phyloP scores from a whole-genome alignment of 2,329 filamentous ascomycete species.

The Polytolypa hystricis region DNA sequence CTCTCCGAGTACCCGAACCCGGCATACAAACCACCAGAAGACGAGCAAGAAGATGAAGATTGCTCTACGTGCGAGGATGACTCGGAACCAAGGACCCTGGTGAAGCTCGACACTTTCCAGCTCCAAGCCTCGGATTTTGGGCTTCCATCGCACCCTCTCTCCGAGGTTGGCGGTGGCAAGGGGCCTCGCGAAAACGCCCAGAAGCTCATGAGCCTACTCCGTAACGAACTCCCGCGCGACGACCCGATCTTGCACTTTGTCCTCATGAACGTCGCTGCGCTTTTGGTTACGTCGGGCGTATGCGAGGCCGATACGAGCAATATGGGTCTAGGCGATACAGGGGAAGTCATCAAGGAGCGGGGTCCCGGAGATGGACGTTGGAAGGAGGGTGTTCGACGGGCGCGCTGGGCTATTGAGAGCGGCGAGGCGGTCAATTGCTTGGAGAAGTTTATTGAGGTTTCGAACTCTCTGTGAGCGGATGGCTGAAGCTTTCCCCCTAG shows the following conservation, averaged over 20 bases:
- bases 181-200: slow-evolving; percentile 76
- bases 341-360: slow-evolving; percentile 65
- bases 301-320: slow-evolving; percentile 72
- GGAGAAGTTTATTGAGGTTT: slow-evolving; percentile 71
- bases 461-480: slow-evolving; percentile 44
- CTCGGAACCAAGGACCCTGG: slow-evolving; percentile 32
- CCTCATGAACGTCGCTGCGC: slow-evolving; percentile 79
- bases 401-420: slow-evolving; percentile 77
- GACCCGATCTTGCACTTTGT: slow-evolving; percentile 89
- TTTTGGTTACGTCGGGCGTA: slow-evolving; percentile 75
- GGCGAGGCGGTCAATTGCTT: slow-evolving; percentile 78
- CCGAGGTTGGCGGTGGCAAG: slow-evolving; percentile 71
- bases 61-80: slow-evolving; percentile 28
- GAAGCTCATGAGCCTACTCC: slow-evolving; percentile 67
- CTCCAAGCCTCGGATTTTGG: slow-evolving; percentile 82
- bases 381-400: slow-evolving; percentile 87
- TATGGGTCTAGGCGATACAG: slow-evolving; percentile 72
- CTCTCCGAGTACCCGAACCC: slow-evolving; percentile 45
- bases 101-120: slow-evolving; percentile 62
- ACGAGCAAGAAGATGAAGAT: slow-evolving; percentile 33
- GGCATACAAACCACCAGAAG: slow-evolving; percentile 21
- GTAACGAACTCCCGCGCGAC: slow-evolving; percentile 59
- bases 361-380: slow-evolving; percentile 80
- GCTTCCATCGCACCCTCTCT: slow-evolving; percentile 60
- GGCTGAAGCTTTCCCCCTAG: too few species aligned